A percentile compares a stretch with the other conserved stretches of the same genome.
Conservation (phyloP, 2,329 filamentous ascomycete genomes). For the Penicillium capsulatum region DNA sequence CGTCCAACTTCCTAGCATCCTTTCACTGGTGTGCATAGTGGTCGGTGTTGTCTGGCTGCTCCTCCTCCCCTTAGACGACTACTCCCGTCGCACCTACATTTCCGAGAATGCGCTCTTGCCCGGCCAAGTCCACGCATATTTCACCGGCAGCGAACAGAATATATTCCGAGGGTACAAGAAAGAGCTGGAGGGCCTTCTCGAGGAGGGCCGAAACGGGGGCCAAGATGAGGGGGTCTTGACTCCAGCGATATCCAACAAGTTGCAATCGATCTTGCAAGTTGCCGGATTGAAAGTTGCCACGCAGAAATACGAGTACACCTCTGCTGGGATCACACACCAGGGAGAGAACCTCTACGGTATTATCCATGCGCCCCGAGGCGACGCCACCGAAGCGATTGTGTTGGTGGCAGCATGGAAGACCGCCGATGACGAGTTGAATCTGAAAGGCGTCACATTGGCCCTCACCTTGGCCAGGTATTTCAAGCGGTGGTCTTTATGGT, state of each 20-base stretch:
- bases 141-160: constrained; percentile 92
- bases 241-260: constrained; percentile 57
- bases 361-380: constrained; percentile 85
- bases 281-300: constrained; percentile 81
- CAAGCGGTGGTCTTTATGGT: constrained; percentile 97
- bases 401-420: constrained; percentile 86
- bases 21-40: constrained; percentile 78
- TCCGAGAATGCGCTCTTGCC: constrained; percentile 95
- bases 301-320: constrained; percentile 81
- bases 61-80: constrained; percentile 81
- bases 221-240: constrained; percentile 28
- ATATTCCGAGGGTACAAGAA: constrained; percentile 85
- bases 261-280: constrained; percentile 70
- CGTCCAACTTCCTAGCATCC: constrained; percentile 74
- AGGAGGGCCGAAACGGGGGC: constrained; percentile 22
- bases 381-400: constrained; percentile 96
- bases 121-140: constrained; percentile 96
- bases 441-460: constrained; percentile 79
- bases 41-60: constrained; percentile 87
- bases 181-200: constrained; percentile 61
- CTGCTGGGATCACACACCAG: constrained; percentile 66
- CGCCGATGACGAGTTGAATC: constrained; percentile 71
- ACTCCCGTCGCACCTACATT: constrained; percentile 90
- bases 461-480: constrained; percentile 90
- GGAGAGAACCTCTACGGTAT: constrained; percentile 94